Percentiles rank a stretch among this genome's conserved stretches.
Conservation (phyloP, 1,284 basidiomycete species). For the Trametes versicolor region DNA sequence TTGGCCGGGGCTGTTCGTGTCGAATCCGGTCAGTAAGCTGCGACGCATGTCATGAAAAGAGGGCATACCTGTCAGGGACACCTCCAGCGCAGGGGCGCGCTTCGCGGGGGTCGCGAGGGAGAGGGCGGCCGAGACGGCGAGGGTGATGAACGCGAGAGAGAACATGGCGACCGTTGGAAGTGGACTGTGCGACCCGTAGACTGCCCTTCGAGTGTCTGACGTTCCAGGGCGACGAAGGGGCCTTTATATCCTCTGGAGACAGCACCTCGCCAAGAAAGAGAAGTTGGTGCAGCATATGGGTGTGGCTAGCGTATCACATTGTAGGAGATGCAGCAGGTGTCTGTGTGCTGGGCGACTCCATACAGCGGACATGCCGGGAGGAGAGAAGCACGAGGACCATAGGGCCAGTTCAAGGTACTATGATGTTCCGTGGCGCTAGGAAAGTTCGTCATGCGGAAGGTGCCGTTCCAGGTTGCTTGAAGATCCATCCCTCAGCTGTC, state of each 20-base stretch:
- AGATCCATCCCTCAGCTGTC: neutral
- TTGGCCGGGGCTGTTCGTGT: conserved; percentile 31
- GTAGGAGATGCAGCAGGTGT: no score
- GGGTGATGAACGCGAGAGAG: conserved; percentile 30
- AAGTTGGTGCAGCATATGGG: conserved; percentile 9
- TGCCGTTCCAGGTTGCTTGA: neutral
- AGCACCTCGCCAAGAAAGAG: conserved; percentile 11
- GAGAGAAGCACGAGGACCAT: neutral
- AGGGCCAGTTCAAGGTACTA: neutral
- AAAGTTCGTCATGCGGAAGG: conserved; percentile 15
- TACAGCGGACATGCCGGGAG: neutral
- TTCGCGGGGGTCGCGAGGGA: conserved; percentile 34
- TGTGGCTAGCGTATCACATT: neutral
- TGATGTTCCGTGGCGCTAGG: conserved; percentile 8
- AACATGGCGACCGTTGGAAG: conserved; percentile 23
- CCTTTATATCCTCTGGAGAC: conserved; percentile 4
- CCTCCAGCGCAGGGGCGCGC: conserved; percentile 32
- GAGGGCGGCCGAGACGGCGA: conserved; percentile 28
- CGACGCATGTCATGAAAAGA: neutral
- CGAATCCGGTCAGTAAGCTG: neutral
- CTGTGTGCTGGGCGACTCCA: neutral
- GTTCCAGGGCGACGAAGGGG: neutral
- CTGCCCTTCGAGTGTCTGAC: conserved; percentile 24
- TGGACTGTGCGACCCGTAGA: conserved; percentile 9
- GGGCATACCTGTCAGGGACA: conserved; percentile 40